Evolutionary conservation across 768 basidiomycete genomes (phyloP).

Genomic region (Vararia minispora): DNA sequence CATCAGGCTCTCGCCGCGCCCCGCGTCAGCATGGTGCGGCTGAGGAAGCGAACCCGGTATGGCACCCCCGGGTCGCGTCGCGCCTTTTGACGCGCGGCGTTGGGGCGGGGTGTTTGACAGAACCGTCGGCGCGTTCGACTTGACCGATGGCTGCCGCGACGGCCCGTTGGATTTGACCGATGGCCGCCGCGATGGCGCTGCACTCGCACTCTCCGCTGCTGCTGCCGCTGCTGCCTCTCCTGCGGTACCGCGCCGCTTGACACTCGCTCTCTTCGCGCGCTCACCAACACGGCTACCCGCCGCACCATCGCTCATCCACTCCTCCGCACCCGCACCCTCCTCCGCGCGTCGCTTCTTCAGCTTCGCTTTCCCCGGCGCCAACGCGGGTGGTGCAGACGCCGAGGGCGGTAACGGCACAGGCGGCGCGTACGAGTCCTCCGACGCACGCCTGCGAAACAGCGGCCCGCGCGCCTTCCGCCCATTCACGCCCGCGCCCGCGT

Average conservation of each 20-base stretch:
- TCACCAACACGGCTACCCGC: conserved; percentile 8
- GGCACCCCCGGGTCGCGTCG: too few species aligned
- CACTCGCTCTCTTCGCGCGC: conserved; percentile 1
- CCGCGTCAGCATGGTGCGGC: conserved; percentile 5
- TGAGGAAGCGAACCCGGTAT: conserved; percentile 6
- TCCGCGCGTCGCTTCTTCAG: background rate
- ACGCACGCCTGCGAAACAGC: conserved; percentile 6
- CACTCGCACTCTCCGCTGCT: background rate
- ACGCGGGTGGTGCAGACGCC: background rate
- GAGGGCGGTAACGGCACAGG: background rate
- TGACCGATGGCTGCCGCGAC: too few species aligned
- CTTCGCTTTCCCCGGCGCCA: background rate
- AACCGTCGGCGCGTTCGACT: too few species aligned
- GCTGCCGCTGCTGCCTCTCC: too few species aligned
- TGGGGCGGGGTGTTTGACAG: too few species aligned
- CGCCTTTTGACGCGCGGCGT: too few species aligned
- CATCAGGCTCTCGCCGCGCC: conserved; percentile 37
- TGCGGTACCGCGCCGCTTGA: background rate
- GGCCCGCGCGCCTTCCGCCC: conserved; percentile 1
- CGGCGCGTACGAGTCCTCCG: conserved; percentile 4
- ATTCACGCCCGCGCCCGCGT: too few species aligned
- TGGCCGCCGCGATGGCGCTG: too few species aligned
- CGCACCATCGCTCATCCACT: conserved; percentile 13
- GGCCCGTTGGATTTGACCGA: too few species aligned
- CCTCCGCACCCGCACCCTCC: conserved; percentile 10